These are phyloP conservation scores for Myxozyma melibiosi DNA, from an alignment of 805 yeast species.

Conservation along the genomic window DNA sequence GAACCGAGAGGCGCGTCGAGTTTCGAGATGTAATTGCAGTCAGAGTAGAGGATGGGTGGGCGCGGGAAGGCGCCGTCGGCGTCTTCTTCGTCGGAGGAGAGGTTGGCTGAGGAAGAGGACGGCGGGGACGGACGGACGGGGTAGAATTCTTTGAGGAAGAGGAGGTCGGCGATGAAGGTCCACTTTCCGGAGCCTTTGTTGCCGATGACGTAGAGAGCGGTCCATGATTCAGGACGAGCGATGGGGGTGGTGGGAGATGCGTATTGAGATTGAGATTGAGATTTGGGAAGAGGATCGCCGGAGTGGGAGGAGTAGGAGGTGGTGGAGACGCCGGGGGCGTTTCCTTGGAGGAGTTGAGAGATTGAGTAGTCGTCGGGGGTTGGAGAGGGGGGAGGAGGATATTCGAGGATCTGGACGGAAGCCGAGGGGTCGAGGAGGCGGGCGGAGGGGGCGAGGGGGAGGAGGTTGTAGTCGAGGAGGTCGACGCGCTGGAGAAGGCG, in stretches of 20 bases:
- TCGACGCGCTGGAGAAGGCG: neutral
- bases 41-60: neutral
- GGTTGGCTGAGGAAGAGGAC: neutral
- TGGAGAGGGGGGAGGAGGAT: neutral
- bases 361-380: neutral
- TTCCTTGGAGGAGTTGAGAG: neutral
- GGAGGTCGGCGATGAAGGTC: slow-evolving; percentile 6
- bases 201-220: slow-evolving; percentile 4
- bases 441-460: neutral
- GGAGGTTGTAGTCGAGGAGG: neutral
- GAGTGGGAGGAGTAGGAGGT: neutral
- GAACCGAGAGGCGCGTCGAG: neutral
- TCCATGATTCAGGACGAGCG: slow-evolving; percentile 4
- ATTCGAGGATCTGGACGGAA: neutral
- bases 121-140: slow-evolving; percentile 1
- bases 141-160: neutral
- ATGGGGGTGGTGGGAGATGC: neutral
- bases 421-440: neutral
- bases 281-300: neutral
- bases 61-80: slow-evolving; percentile 1
- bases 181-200: slow-evolving; percentile 7
- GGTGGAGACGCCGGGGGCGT: neutral
- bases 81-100: neutral
- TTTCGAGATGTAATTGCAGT: neutral
- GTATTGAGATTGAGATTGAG: neutral